Conservation (phyloP, 441 rosid species). For the Capsella rubella region DNA sequence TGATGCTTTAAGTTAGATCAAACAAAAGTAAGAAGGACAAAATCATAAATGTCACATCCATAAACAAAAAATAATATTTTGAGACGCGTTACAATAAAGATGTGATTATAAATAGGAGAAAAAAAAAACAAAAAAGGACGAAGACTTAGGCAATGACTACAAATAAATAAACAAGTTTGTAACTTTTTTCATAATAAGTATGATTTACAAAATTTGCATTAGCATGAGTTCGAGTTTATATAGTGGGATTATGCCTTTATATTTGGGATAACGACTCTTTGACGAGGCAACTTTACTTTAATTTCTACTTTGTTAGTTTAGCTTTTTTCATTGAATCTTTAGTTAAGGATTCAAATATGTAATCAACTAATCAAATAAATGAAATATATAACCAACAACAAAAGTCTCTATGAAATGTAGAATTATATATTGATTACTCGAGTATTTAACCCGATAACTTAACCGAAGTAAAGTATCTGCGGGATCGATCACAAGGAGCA, state of each 20-base stretch:
- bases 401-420: neutral
- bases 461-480: too few relatives aligned
- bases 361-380: conserved; percentile 8
- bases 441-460: too few relatives aligned
- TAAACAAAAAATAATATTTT: neutral
- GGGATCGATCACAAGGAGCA: too few relatives aligned
- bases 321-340: conserved; percentile 21
- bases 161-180: neutral
- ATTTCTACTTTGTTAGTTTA: conserved; percentile 31
- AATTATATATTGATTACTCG: too few relatives aligned
- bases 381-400: neutral
- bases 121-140: neutral
- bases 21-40: conserved; percentile 22
- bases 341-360: neutral
- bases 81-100: conserved; percentile 29
- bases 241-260: conserved; percentile 23
- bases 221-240: conserved; percentile 28
- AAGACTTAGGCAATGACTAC: neutral
- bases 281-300: conserved; percentile 25
- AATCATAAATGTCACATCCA: conserved; percentile 19
- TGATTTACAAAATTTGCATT: conserved; percentile 1
- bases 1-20: conserved; percentile 7
- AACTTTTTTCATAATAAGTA: neutral
- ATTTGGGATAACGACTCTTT: conserved; percentile 16
- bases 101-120: neutral